phyloP scores from a whole-genome alignment of 2,329 filamentous ascomycete genomes.

The Diaporthe ilicicola region DNA sequence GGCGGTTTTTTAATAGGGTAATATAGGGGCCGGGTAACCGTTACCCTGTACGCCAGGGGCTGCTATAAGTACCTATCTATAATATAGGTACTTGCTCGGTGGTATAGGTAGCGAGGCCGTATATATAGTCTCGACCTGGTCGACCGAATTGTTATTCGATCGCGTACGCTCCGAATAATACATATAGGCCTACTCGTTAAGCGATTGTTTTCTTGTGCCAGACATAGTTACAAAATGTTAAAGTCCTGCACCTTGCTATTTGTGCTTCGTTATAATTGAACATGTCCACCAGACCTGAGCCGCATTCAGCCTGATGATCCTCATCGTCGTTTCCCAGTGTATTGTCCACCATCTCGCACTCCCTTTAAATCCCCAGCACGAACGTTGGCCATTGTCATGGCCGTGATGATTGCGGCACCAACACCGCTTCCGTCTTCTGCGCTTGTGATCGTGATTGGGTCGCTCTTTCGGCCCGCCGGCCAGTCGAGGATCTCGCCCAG shows the following conservation, averaged over 20 bases:
- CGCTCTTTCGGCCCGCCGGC: slow-evolving; percentile 68
- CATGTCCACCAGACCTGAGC: neutral
- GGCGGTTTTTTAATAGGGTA: no score
- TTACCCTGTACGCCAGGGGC: no score
- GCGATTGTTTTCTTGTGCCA: neutral
- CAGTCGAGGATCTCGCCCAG: slow-evolving; percentile 79
- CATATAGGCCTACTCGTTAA: neutral
- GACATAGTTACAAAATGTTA: neutral
- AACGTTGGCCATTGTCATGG: slow-evolving; percentile 42
- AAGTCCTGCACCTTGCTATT: neutral
- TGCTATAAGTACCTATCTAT: no score
- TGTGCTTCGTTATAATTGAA: neutral
- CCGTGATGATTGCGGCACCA: slow-evolving; percentile 76
- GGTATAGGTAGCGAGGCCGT: neutral
- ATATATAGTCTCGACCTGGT: neutral
- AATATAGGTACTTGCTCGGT: neutral
- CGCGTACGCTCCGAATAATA: neutral
- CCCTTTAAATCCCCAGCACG: slow-evolving; percentile 26
- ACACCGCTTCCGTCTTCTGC: slow-evolving; percentile 81
- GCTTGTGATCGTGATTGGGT: slow-evolving; percentile 72
- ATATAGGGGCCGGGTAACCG: no score
- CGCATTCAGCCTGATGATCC: neutral
- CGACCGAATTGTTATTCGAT: neutral
- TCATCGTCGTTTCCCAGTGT: slow-evolving; percentile 1
- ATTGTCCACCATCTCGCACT: slow-evolving; percentile 21